phyloP scores from a whole-genome alignment of 768 basidiomycete species.

The Phlebiopsis flavidoalba region DNA sequence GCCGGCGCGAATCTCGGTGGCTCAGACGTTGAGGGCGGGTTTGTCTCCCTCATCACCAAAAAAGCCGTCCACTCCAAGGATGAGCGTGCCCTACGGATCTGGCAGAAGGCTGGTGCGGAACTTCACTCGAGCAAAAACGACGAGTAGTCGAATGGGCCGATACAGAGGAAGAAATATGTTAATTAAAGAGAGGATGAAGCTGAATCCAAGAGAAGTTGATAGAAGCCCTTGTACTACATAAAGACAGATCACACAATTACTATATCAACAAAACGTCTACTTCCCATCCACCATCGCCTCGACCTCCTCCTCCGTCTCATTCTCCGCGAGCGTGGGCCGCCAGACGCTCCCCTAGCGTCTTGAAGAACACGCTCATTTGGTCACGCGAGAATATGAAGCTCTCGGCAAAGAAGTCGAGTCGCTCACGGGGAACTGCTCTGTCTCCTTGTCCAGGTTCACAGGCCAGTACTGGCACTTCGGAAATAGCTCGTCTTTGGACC shows the following conservation, averaged over 20 bases:
- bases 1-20: constrained; percentile 75
- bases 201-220: too few relatives aligned
- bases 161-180: neutral
- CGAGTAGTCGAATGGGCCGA: neutral
- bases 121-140: neutral
- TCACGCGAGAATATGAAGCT: constrained; percentile 65
- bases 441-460: constrained; percentile 57
- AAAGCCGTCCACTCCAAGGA: constrained; percentile 38
- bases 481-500: constrained; percentile 33
- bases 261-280: neutral
- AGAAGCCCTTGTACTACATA: neutral
- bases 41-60: constrained; percentile 42
- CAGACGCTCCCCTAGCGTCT: constrained; percentile 48
- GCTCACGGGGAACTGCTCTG: constrained; percentile 47
- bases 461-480: constrained; percentile 60
- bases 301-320: constrained; percentile 26
- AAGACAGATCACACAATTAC: neutral
- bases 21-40: constrained; percentile 54
- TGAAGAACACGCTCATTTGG: constrained; percentile 65
- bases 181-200: neutral
- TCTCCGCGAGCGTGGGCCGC: constrained; percentile 25
- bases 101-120: constrained; percentile 49
- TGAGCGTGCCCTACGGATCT: constrained; percentile 39
- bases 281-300: constrained; percentile 19
- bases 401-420: constrained; percentile 54